phyloP scores from a whole-genome alignment of 202 grass and related monocot genomes.

The Schoenoplectus tabernaemontani region DNA sequence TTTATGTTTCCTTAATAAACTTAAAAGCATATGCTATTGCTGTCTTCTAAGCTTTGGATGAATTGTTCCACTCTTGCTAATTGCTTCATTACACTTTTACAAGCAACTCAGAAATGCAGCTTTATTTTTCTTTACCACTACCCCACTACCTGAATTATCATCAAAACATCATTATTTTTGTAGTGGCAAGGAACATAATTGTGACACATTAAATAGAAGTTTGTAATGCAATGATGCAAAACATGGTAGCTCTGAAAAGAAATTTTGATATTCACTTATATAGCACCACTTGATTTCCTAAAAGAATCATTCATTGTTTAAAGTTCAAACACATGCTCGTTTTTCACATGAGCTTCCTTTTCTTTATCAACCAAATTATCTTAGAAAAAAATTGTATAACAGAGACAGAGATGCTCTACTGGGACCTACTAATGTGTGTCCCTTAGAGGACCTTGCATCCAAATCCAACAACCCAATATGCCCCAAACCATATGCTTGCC shows the following conservation, averaged over 20 bases:
- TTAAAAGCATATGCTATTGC: not conserved
- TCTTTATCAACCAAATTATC: not conserved
- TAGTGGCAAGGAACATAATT: not conserved
- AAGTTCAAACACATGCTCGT: not conserved
- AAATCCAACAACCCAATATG: slow-evolving; percentile 7
- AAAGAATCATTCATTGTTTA: not conserved
- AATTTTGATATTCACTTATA: not conserved
- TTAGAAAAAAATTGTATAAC: not conserved
- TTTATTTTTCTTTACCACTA: not conserved
- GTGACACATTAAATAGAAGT: not conserved
- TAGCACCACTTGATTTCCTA: not conserved
- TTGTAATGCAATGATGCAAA: not conserved
- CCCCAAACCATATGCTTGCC: not conserved
- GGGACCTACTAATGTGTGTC: not conserved
- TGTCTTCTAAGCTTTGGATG: not conserved
- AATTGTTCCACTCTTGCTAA: not conserved
- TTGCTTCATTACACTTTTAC: not conserved
- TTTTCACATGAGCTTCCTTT: not conserved
- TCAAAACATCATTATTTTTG: not conserved
- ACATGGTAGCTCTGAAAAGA: not conserved
- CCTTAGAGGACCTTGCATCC: not conserved
- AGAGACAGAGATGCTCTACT: not conserved
- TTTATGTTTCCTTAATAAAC: not conserved
- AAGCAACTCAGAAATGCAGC: not conserved
- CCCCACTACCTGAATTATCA: not conserved